Base-by-base conservation (phyloP, 768 basidiomycete genomes). In the Daedaleopsis sinensis region DNA sequence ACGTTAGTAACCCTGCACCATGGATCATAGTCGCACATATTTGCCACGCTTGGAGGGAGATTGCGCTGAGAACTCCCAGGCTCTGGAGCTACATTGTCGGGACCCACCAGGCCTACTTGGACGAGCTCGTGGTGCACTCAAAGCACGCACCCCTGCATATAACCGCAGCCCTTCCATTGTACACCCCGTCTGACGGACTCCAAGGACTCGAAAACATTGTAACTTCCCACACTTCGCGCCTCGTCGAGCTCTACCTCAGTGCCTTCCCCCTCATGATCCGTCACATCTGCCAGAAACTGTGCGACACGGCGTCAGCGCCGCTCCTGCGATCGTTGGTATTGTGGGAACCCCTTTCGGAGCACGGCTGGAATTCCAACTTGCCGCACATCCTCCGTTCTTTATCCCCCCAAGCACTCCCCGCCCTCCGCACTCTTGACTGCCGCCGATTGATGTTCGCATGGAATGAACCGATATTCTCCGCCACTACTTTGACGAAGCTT, bases 141-240 rank as follows among this genome's bases (percentile, higher is more conserved):
- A 59, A 59, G 54, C 53, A 49, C 12, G 57, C 58, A 1, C 64
- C 64, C 7, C 19, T 65, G n/a, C 50, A 56, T 16, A 35, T 65
- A 12, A n/a, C 42, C 12, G 61, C 55, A 1, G 36, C 43, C 50
- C 1, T 62, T 8, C 16, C 35, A 5, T 57, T 50, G 7, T 1
- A 35, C 3, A n/a, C 21, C 39, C 39, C 39, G 27, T 32, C 27
- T 32, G 27, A 32, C 39, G 39, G 18, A 10, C 18, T 18, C 39
- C 39, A 13, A 18, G 18, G 3, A 42, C 39, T 42, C 18, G 39
- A 42, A 18, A 2, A 12, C 3, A 42, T 42, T 10, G 13, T 42
- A 3, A 18, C 18, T 13, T 42, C 39, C 10, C 13, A 42, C 11
- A 18, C 18, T 2, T 13, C 11, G 39, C 39, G 39, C 11, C 18